A percentile compares a stretch with the other conserved stretches of the same genome.
Conservation (phyloP, 768 basidiomycete species). For the Phaeolepiota aurea region DNA sequence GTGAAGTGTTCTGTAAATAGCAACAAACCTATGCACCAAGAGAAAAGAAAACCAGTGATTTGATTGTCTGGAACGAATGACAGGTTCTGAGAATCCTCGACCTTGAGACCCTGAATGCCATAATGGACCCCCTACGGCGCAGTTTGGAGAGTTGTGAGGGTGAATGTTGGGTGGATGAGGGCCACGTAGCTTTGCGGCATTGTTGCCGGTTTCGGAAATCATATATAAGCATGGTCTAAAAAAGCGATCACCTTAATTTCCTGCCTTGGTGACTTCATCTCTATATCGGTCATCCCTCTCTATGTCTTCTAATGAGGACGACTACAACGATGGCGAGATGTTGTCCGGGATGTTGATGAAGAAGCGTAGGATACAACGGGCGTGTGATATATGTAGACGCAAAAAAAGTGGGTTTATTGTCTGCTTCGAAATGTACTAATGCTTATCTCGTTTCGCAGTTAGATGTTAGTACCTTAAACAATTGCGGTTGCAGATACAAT, state of each 20-base stretch:
- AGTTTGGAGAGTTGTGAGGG: neutral
- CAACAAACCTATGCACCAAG: too few relatives aligned
- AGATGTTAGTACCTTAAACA: too few relatives aligned
- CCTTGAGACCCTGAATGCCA: too few relatives aligned
- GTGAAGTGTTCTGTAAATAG: too few relatives aligned
- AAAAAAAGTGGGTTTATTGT: constrained; percentile 60
- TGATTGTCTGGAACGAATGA: too few relatives aligned
- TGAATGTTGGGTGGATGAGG: neutral
- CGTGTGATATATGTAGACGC: constrained; percentile 75
- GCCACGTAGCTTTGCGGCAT: neutral
- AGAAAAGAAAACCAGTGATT: too few relatives aligned
- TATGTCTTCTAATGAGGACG: constrained; percentile 67
- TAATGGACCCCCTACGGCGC: too few relatives aligned
- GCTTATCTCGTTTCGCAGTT: constrained; percentile 27
- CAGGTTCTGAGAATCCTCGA: too few relatives aligned
- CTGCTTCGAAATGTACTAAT: constrained; percentile 1
- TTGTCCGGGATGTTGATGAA: constrained; percentile 28
- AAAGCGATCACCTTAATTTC: neutral
- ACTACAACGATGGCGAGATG: constrained; percentile 38
- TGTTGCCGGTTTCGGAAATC: neutral
- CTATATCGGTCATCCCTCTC: neutral
- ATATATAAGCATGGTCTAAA: neutral
- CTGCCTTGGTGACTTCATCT: neutral
- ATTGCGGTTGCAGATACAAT: too few relatives aligned
- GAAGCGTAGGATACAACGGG: constrained; percentile 67